phyloP scores from a whole-genome alignment of 2,329 filamentous ascomycete genomes.

The Beauveria sp. region DNA sequence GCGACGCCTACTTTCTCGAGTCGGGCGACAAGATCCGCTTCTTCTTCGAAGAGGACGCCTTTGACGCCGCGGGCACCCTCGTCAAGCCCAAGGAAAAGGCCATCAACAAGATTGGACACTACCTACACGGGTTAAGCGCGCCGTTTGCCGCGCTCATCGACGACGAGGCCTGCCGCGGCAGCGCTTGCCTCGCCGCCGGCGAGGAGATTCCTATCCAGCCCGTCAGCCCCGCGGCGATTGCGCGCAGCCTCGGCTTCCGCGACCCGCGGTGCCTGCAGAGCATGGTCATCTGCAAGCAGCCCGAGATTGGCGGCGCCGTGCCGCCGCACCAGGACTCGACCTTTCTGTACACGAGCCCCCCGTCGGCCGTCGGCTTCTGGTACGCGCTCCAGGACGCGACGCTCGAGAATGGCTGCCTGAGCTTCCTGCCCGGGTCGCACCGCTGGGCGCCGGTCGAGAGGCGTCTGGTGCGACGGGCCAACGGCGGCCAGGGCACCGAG shows the following conservation, averaged over 20 bases:
- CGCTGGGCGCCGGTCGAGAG: slow-evolving; percentile 60
- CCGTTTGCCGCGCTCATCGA: slow-evolving; percentile 54
- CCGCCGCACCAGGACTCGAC: slow-evolving; percentile 87
- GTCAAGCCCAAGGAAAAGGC: slow-evolving; percentile 72
- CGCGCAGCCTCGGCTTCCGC: slow-evolving; percentile 60
- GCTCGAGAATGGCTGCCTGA: slow-evolving; percentile 77
- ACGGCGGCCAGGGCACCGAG: slow-evolving; percentile 48
- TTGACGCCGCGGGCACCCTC: slow-evolving; percentile 56
- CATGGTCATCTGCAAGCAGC: slow-evolving; percentile 98
- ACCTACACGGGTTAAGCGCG: slow-evolving; percentile 60
- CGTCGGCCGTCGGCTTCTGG: slow-evolving; percentile 91
- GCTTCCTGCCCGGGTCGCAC: slow-evolving; percentile 79
- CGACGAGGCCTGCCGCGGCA: slow-evolving; percentile 33
- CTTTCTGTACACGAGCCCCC: slow-evolving; percentile 84
- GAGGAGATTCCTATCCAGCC: too few relatives aligned
- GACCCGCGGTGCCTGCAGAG: slow-evolving; percentile 79
- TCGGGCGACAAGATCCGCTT: slow-evolving; percentile 90
- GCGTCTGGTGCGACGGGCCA: slow-evolving; percentile 63
- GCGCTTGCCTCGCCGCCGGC: not conserved
- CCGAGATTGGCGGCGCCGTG: slow-evolving; percentile 87
- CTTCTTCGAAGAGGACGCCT: slow-evolving; percentile 96
- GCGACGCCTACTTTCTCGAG: slow-evolving; percentile 87
- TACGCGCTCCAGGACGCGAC: slow-evolving; percentile 93
- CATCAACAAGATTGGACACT: slow-evolving; percentile 85
- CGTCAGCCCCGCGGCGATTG: slow-evolving; percentile 52